Conservation (phyloP, 306 rosid genomes). For the Trifolium subterraneum region DNA sequence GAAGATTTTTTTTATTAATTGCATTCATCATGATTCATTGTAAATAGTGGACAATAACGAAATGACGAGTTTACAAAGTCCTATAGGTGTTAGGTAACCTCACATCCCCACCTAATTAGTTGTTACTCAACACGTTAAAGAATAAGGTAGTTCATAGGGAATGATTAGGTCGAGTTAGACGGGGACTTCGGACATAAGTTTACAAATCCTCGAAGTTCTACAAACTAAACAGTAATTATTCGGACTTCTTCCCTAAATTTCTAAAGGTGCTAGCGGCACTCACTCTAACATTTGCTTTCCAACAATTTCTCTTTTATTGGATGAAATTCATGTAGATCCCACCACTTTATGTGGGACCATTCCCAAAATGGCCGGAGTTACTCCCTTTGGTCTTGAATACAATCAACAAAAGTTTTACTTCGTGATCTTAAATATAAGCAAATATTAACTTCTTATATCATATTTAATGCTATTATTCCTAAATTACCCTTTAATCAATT, state of each 20-base stretch:
- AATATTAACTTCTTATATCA: too few species aligned
- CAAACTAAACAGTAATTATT: neutral
- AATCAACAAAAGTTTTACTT: too few species aligned
- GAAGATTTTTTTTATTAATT: slow-evolving; percentile 21
- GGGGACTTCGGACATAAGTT: neutral
- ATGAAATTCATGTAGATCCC: neutral
- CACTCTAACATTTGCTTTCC: neutral
- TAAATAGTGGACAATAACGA: slow-evolving; percentile 18
- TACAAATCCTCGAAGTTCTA: neutral
- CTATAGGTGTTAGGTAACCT: neutral
- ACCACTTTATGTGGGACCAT: neutral
- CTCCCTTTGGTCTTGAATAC: too few species aligned
- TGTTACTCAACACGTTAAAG: too few species aligned
- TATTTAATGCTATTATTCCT: too few species aligned
- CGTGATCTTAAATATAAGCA: too few species aligned
- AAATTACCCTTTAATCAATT: too few species aligned
- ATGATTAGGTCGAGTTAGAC: neutral
- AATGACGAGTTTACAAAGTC: slow-evolving; percentile 3
- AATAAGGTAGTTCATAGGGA: neutral
- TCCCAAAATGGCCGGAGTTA: neutral
- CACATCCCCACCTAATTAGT: neutral
- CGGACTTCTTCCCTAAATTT: slow-evolving; percentile 6
- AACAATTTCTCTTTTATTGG: neutral
- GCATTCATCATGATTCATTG: neutral
- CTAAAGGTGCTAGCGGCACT: neutral